Evolutionary conservation across 345 rosid genomes (phyloP), one percentile per base, ranked within the genome.

Genomic region (Heritiera littoralis): DNA sequence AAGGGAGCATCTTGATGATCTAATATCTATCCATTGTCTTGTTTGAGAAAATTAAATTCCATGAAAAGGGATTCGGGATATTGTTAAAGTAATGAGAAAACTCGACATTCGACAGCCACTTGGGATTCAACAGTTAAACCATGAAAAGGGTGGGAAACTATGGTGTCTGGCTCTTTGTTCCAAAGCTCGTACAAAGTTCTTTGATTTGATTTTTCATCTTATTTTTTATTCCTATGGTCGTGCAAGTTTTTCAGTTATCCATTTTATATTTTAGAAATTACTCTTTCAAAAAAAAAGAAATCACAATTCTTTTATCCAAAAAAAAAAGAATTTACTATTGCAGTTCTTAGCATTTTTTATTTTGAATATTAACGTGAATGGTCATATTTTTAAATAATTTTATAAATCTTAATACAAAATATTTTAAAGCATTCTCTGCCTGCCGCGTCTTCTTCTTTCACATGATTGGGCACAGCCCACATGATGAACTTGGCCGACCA

Each of bases 151-250:
- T 9, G 15, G 23, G 17, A 69, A 74, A 76, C 69, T 30, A 28
- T 38, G 71, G 60, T 35, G 38, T 35, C 38, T 35, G 38, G 79
- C 64, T 32, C 54, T 58, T 82, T 74, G 73, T 58, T 73, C 76
- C 63, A 1, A 52, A 9, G 46, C 4, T 72, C 54, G 72, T 72
- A 80, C 66, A 74, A 23, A 63, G 23, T 76, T 71, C 30, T 52
- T 69, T 43, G 15, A 69, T 61, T 40, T 28, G 14, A 4, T 52
- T 52, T 12, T 52, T 52, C 6, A 5, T 4, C 5, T 52, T 52
- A 52, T 48, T 48, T 35, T 35, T 35, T 35, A 35, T 35, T 35
- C 13, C 14, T 2, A 10, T 3, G 18, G 14, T 52, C 6, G 18
- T 52, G 3, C 56, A 52, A 52, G 56, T 4, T 52, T 55, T 17